A percentile compares a stretch with the other conserved stretches of the same genome.
Conservation (phyloP, 768 basidiomycete species). For the Psilocybe tampanensis region DNA sequence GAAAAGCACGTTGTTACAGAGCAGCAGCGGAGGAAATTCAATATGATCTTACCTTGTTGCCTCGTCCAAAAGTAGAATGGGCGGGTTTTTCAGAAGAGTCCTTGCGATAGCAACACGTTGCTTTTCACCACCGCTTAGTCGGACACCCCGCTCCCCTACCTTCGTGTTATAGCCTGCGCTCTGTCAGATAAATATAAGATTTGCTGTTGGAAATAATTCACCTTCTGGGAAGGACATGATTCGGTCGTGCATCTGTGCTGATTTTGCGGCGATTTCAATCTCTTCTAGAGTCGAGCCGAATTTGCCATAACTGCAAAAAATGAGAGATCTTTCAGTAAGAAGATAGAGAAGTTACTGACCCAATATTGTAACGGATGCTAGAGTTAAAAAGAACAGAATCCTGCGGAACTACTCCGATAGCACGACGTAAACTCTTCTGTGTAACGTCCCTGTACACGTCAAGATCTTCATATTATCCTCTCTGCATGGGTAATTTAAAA, state of each 20-base stretch:
- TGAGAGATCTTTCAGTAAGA: background rate
- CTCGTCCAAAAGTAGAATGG: slow-evolving; percentile 77
- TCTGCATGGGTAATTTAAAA: background rate
- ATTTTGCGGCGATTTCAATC: slow-evolving; percentile 76
- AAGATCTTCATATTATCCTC: background rate
- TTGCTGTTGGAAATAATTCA: slow-evolving; percentile 6
- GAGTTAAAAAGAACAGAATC: slow-evolving; percentile 77
- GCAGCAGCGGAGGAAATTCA: background rate
- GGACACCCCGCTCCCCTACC: slow-evolving; percentile 87
- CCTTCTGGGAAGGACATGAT: slow-evolving; percentile 84
- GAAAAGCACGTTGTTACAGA: slow-evolving; percentile 4
- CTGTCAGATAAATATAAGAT: background rate
- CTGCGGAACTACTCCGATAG: slow-evolving; percentile 92
- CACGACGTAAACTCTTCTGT: slow-evolving; percentile 72
- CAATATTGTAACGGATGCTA: slow-evolving; percentile 73
- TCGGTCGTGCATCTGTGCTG: slow-evolving; percentile 87
- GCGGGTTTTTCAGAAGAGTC: slow-evolving; percentile 85
- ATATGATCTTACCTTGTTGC: slow-evolving; percentile 57
- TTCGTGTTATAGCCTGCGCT: slow-evolving; percentile 71
- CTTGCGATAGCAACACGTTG: slow-evolving; percentile 88
- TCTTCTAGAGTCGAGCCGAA: slow-evolving; percentile 71
- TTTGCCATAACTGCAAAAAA: slow-evolving; percentile 67
- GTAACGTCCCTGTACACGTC: slow-evolving; percentile 65
- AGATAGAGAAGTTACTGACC: slow-evolving; percentile 37
- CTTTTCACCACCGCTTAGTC: slow-evolving; percentile 88